Evolutionary conservation across 129 eudicot species (phyloP).

Genomic region (Logfia minima): DNA sequence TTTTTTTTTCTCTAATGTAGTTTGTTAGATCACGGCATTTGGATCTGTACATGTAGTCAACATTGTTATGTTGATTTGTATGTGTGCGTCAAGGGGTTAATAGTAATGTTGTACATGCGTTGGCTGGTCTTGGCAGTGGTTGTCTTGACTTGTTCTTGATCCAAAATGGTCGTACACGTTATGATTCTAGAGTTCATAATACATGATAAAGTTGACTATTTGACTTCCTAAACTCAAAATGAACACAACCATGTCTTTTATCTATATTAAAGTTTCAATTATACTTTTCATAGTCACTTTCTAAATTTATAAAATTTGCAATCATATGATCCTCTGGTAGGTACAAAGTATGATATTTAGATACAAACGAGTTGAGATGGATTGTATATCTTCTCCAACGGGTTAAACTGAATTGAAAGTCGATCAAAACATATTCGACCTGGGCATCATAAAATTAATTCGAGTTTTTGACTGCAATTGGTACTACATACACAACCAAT

Average conservation of each 20-base stretch:
- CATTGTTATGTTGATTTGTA: conserved; percentile 18
- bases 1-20: not conserved
- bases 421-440: no score
- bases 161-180: not conserved
- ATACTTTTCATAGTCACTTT: no score
- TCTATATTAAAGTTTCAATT: no score
- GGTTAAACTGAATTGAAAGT: no score
- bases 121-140: not conserved
- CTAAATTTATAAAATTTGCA: no score
- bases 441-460: no score
- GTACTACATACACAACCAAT: no score
- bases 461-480: no score
- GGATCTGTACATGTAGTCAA: conserved; percentile 47
- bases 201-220: not conserved
- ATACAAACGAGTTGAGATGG: no score
- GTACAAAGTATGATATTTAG: no score
- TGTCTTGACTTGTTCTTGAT: conserved; percentile 14
- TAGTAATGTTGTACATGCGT: conserved; percentile 31
- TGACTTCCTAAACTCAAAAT: not conserved
- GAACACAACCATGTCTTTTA: not conserved
- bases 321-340: no score
- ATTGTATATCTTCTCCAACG: no score
- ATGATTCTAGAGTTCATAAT: conserved; percentile 12
- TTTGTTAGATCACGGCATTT: conserved; percentile 18
- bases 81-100: not conserved